Conservation (phyloP, 2,329 filamentous ascomycete species). For the Microdochium trichocladiopsis region DNA sequence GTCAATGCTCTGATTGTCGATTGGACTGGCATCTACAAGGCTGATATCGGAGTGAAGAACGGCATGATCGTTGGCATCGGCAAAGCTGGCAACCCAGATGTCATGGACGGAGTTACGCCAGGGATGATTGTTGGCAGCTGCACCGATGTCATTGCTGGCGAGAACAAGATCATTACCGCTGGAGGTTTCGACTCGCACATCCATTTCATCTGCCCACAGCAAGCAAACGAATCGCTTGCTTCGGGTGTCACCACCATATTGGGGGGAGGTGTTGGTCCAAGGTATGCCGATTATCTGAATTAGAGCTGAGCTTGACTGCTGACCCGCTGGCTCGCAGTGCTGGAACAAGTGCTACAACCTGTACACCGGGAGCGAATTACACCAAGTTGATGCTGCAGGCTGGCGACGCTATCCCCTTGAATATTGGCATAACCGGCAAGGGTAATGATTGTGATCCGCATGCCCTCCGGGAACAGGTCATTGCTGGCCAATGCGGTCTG, state of each 20-base stretch:
- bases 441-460: conserved; percentile 73
- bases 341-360: conserved; percentile 86
- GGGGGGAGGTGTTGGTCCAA: conserved; percentile 88
- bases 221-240: conserved; percentile 74
- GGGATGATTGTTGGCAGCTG: conserved; percentile 78
- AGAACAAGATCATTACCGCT: conserved; percentile 84
- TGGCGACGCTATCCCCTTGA: conserved; percentile 72
- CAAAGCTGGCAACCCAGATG: conserved; percentile 94
- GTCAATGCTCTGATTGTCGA: conserved; percentile 88
- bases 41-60: conserved; percentile 88
- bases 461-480: conserved; percentile 71
- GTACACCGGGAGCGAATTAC: conserved; percentile 78
- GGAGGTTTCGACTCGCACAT: conserved; percentile 88
- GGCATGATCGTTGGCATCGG: conserved; percentile 83
- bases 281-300: too few relatives aligned
- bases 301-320: too few relatives aligned
- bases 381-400: conserved; percentile 88
- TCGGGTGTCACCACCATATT: conserved; percentile 87
- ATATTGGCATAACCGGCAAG: conserved; percentile 87
- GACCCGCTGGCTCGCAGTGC: conserved; percentile 57
- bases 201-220: conserved; percentile 93
- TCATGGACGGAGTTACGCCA: conserved; percentile 80
- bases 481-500: conserved; percentile 80
- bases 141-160: conserved; percentile 87
- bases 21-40: conserved; percentile 91